Evolutionary conservation across 75 land plant species (phyloP).

Genomic region (Picea sitchensis): DNA sequence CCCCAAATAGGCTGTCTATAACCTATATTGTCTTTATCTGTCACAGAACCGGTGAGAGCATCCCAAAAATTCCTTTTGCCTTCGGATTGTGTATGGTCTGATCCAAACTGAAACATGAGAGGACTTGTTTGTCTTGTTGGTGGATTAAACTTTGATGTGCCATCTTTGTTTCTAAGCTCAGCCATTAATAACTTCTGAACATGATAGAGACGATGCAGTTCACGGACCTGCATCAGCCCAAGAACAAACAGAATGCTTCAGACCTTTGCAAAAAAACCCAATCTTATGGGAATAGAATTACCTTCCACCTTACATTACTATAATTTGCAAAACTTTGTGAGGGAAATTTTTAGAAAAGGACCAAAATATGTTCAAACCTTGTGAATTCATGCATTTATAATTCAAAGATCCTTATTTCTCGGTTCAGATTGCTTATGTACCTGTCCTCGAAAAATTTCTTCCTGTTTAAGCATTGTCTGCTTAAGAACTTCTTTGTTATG

Average conservation of each 20-base stretch:
- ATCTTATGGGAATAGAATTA: neutral
- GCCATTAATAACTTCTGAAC: constrained; percentile 49
- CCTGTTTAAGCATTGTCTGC: constrained; percentile 47
- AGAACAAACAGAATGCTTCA: neutral
- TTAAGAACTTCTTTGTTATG: constrained; percentile 36
- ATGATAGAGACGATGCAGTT: constrained; percentile 58
- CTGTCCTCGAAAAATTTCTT: constrained; percentile 50
- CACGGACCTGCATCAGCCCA: constrained; percentile 34
- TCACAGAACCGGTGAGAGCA: constrained; percentile 3
- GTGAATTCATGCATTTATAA: neutral
- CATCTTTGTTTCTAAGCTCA: constrained; percentile 16
- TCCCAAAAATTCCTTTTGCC: neutral
- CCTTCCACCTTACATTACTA: neutral
- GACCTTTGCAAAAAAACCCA: neutral
- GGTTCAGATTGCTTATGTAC: constrained; percentile 11
- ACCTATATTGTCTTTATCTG: neutral
- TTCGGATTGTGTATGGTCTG: neutral
- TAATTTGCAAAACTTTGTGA: neutral
- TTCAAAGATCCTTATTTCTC: neutral
- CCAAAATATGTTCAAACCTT: neutral
- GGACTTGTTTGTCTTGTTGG: constrained; percentile 3
- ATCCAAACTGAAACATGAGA: constrained; percentile 8
- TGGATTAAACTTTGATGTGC: neutral
- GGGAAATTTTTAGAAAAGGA: neutral
- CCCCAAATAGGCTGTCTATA: constrained; percentile 8